These are phyloP conservation scores for Aspergillus sp. DNA, from an alignment of 2,329 filamentous ascomycete species.

Conservation along the genomic window DNA sequence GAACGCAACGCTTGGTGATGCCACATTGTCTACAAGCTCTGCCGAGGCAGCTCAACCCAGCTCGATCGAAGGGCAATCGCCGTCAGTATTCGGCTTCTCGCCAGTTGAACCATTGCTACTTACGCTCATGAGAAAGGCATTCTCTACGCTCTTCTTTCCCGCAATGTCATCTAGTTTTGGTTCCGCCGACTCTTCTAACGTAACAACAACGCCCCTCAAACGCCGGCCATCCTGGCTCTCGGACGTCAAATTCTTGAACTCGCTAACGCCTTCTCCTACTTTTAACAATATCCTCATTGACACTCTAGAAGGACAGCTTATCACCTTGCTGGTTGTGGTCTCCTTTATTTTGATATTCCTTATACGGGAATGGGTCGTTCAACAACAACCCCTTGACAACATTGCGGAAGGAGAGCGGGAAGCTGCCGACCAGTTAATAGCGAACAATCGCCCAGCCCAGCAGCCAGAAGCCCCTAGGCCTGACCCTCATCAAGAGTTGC, in stretches of 20 bases:
- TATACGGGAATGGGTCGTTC: conserved; percentile 96
- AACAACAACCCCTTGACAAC: conserved; percentile 93
- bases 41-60: conserved; percentile 31
- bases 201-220: conserved; percentile 32
- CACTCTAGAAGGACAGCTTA: conserved; percentile 88
- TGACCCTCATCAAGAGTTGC: conserved; percentile 18
- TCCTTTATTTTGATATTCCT: conserved; percentile 97
- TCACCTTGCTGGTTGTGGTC: conserved; percentile 87
- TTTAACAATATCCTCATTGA: conserved; percentile 81
- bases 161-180: conserved; percentile 37
- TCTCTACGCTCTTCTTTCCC: conserved; percentile 40
- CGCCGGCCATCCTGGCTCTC: conserved; percentile 59
- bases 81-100: conserved; percentile 48
- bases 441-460: conserved; percentile 40
- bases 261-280: conserved; percentile 67
- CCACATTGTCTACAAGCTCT: conserved; percentile 29
- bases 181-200: conserved; percentile 30
- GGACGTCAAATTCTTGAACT: conserved; percentile 59
- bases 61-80: conserved; percentile 35
- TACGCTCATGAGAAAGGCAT: conserved; percentile 51
- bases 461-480: conserved; percentile 22
- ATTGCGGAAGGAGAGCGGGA: conserved; percentile 64
- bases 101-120: conserved; percentile 52
- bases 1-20: conserved; percentile 28
- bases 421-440: conserved; percentile 55